Evolutionary conservation across 345 rosid genomes (phyloP), one percentile per base, ranked within the genome.

Genomic region (Syzygium jambos): DNA sequence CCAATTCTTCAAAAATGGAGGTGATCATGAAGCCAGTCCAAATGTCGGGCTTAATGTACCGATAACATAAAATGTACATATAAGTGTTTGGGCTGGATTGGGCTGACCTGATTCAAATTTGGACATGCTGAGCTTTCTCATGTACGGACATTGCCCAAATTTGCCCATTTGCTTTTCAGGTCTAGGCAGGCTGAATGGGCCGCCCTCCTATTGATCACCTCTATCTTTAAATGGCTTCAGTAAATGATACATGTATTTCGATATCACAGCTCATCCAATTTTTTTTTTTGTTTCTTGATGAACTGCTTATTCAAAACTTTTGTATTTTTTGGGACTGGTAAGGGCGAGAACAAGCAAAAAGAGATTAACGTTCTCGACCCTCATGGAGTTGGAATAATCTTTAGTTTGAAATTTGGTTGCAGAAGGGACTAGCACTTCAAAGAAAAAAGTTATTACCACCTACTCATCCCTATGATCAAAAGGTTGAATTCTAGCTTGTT

Each of bases 81-180:
- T 0, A 61, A 6, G 17, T 15, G 0, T 63, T 63, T 0, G 21
- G 38, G 21, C 19, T 53, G 8, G 22, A 19, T 53, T 53, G 15
- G 53, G 15, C 15, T 27, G 30, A n/a, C 34, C 17, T 3, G 9
- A 61, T 61, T 61, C 0, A 61, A n/a, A 29, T 14, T 61, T n/a
- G 2, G 21, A 10, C 41, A 63, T 7, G 1, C 0, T 5, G 77
- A 63, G 77, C 8, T 63, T 14, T 63, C 41, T 63, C 77, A 15
- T 29, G 0, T 14, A 29, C 29, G 41, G 0, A 63, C 0, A 63
- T 63, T 63, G 41, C 38, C 21, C 41, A 0, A 63, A 63, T 19
- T 63, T 38, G 7, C 29, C 38, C 21, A 63, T 63, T 63, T 63
- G 5, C 38, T 1, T 63, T 29, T 29, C 0, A 21, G 77, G 21